phyloP scores from a whole-genome alignment of 1,139 yeast genomes.

The Yamadazyma epiphylla region DNA sequence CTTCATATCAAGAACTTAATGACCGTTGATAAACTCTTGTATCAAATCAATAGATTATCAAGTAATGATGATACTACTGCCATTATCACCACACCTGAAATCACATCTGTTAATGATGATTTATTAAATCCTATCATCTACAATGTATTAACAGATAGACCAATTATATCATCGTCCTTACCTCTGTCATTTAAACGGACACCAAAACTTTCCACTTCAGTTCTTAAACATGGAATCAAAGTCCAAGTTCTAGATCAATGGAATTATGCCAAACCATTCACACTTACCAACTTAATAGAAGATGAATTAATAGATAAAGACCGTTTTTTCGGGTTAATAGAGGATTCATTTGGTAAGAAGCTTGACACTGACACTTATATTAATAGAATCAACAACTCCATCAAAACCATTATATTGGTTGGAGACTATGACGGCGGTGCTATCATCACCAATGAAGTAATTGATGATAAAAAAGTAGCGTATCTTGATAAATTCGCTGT shows the following conservation, averaged over 20 bases:
- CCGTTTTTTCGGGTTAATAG: constrained; percentile 58
- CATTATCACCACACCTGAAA: constrained; percentile 37
- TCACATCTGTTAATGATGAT: constrained; percentile 44
- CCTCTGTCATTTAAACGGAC: constrained; percentile 71
- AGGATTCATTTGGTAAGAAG: constrained; percentile 73
- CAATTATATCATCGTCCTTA: constrained; percentile 87
- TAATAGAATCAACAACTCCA: constrained; percentile 53
- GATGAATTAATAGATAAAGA: constrained; percentile 52
- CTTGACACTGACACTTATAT: constrained; percentile 67
- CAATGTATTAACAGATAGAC: constrained; percentile 85
- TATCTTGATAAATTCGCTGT: constrained; percentile 95
- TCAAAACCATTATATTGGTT: constrained; percentile 77
- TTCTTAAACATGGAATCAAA: constrained; percentile 72
- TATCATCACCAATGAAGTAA: constrained; percentile 71
- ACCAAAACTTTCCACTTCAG: constrained; percentile 69
- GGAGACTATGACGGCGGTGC: constrained; percentile 98
- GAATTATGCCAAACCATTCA: constrained; percentile 28
- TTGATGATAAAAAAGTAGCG: constrained; percentile 33
- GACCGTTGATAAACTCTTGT: constrained; percentile 46
- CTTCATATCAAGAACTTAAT: constrained; percentile 52
- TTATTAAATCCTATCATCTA: constrained; percentile 75
- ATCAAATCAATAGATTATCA: constrained; percentile 25
- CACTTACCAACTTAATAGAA: constrained; percentile 41
- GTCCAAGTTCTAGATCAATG: constrained; percentile 47
- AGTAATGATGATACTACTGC: constrained; percentile 44